Base-by-base conservation (phyloP, 139 green algal species). In the Pseudopediastrum boryanum region DNA sequence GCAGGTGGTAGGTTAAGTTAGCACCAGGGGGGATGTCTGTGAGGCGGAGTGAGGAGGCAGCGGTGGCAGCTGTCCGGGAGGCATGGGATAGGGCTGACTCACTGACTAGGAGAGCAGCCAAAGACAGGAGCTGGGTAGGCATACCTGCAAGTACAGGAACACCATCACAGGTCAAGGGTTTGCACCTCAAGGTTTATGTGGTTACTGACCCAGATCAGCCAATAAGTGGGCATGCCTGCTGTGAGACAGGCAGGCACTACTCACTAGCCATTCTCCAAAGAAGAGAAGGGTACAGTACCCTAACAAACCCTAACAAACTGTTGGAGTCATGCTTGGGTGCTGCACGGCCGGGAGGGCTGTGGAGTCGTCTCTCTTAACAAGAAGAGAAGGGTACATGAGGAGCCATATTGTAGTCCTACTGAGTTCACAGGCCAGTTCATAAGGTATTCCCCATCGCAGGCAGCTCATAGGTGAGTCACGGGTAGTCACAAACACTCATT, bases 1-100 rank as follows among this genome's bases (percentile, higher is more conserved):
- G 59, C 71, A 92, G 82, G 59, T 88, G 83, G 42, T 84, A 77
- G 9, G 61, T 31, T 4, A 92, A 2, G 61, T 92, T 77, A 8
- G 77, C 78, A 0, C 77, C 83, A 0, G 81, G 72, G 9, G 79
- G 67, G 35, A 92, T 67, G 7, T 91, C 87, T 63, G 58, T 68
- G 41, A 92, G 75, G 52, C 63, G 44, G 36, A 92, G 29, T 31
- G 73, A 36, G 75, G 77, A 83, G 3, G 65, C 31, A 25, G 12
- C 25, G 9, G 61, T 25, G 13, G 29, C 61, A 10, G 29, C 12
- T 35, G 39, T 63, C 46, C 29, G 16, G 1, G 64, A 41, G 56
- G 80, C 51, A 12, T 31, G 33, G 4, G 68, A 74, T 7, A 52
- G 42, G 44, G 58, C 29, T 42, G 71, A 9, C n/a, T 58, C 25